These are phyloP conservation scores for Zea mays DNA, from an alignment of 176 grass and related monocot genomes.

Conservation along the genomic window Zm-B73-REFERENCE-NAM-5.0 NC_050102.1:169966001-169966500, in stretches of 20 bases:
- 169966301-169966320: background rate
- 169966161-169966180: conserved; percentile 31
- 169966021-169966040: conserved; percentile 3
- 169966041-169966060: background rate
- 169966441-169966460: background rate
- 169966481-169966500: background rate
- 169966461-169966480: background rate
- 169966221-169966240: background rate
- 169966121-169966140: conserved; percentile 5
- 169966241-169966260: background rate
- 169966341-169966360: conserved; percentile 39
- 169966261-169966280: background rate
- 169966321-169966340: background rate
- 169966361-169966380: background rate
- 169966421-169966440: background rate
- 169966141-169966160: background rate
- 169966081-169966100: background rate
- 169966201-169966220: conserved; percentile 15
- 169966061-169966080: conserved; percentile 5
- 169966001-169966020: conserved; percentile 29
- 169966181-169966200: conserved; percentile 27
- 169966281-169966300: background rate
- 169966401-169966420: background rate
- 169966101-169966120: background rate
- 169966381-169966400: background rate